These are phyloP conservation scores for Leptographium galeiforme DNA, from an alignment of 2,329 filamentous ascomycete species.

Conservation along the genomic window DNA sequence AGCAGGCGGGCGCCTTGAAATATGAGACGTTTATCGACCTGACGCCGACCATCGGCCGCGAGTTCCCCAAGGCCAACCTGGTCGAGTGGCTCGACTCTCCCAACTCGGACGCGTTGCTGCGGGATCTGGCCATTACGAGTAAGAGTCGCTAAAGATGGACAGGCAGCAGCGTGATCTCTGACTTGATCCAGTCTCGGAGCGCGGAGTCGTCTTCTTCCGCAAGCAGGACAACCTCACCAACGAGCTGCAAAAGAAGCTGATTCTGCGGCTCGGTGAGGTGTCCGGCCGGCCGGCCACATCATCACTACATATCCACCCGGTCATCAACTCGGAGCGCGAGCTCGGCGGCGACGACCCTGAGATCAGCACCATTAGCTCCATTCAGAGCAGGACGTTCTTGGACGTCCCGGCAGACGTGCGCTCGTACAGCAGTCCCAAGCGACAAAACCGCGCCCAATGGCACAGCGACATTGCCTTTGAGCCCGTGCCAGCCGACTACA, in stretches of 20 bases:
- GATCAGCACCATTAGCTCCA: conserved; percentile 34
- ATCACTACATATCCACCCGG: conserved; percentile 29
- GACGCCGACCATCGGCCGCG: conserved; percentile 29
- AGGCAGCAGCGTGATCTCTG: conserved; percentile 32
- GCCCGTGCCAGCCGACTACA: conserved; percentile 30
- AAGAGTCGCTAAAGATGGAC: conserved; percentile 11
- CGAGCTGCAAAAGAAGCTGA: conserved; percentile 34
- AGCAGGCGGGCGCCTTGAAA: conserved; percentile 36
- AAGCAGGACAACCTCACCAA: conserved; percentile 32
- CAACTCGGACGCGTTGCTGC: conserved; percentile 29
- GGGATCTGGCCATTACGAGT: conserved; percentile 35
- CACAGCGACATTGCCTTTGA: conserved; percentile 27
- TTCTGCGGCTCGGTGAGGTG: conserved; percentile 31
- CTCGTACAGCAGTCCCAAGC: conserved; percentile 17
- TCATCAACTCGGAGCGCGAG: conserved; percentile 34
- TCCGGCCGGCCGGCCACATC: conserved; percentile 30
- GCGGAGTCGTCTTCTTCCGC: conserved; percentile 40
- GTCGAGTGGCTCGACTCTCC: conserved; percentile 38
- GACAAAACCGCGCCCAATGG: conserved; percentile 17
- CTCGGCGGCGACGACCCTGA: conserved; percentile 31
- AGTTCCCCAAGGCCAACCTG: conserved; percentile 21
- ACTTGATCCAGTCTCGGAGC: conserved; percentile 29
- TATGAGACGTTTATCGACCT: conserved; percentile 33
- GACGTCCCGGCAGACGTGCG: conserved; percentile 26
- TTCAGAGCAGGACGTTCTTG: conserved; percentile 25